phyloP scores from a whole-genome alignment of 176 grass and related monocot genomes.

The Thalia dealbata region DNA sequence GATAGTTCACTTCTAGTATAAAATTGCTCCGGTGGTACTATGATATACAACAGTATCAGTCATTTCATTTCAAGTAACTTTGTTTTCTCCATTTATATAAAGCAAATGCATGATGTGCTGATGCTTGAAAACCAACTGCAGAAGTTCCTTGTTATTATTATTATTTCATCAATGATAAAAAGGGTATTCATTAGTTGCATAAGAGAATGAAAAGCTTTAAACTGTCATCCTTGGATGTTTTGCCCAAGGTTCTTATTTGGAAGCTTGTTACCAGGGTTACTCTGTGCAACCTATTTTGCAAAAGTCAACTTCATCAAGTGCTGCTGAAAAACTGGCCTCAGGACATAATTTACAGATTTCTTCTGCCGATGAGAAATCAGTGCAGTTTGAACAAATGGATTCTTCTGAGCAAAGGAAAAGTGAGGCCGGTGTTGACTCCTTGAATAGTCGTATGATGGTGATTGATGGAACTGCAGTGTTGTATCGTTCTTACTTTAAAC shows the following conservation, averaged over 20 bases:
- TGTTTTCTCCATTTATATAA: not conserved
- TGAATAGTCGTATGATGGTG: constrained; percentile 77
- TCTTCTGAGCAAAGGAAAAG: constrained; percentile 18
- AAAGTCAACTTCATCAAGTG: constrained; percentile 21
- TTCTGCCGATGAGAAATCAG: constrained; percentile 26
- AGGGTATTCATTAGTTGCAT: not conserved
- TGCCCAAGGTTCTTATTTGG: not conserved
- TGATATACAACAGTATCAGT: not conserved
- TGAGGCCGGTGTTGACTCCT: constrained; percentile 23
- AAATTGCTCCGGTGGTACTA: not conserved
- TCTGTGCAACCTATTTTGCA: constrained; percentile 29
- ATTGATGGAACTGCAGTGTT: constrained; percentile 84
- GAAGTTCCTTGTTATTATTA: constrained; percentile 1
- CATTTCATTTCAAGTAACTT: not conserved
- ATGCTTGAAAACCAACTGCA: not conserved
- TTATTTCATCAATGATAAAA: not conserved
- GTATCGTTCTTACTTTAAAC: constrained; percentile 97
- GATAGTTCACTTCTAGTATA: no score
- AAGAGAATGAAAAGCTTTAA: not conserved
- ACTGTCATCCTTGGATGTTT: not conserved
- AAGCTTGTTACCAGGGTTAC: constrained; percentile 26
- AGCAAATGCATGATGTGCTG: not conserved
- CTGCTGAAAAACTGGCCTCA: constrained; percentile 32
- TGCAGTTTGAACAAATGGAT: constrained; percentile 19
- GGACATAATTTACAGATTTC: constrained; percentile 25